Evolutionary conservation across 78 protist species (phyloP).

Genomic region (Emiliania huxleyi): DNA sequence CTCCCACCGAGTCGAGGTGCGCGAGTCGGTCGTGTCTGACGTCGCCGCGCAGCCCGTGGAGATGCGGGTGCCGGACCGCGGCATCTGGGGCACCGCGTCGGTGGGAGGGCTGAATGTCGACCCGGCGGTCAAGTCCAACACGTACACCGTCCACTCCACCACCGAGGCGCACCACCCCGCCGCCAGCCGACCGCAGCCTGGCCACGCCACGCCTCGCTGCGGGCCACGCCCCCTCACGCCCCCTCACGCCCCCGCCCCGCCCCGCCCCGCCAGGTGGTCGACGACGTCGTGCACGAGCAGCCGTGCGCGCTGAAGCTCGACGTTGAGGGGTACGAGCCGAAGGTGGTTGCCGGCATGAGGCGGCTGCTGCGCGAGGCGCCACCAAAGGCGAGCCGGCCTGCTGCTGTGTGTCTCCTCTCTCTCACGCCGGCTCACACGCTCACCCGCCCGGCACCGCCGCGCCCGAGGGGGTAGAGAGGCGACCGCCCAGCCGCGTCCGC

Average conservation of each 20-base stretch:
- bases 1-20: background rate
- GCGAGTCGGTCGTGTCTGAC: background rate
- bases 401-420: too few species aligned
- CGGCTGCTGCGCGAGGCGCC: background rate
- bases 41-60: background rate
- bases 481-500: too few species aligned
- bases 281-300: background rate
- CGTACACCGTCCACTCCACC: background rate
- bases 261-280: too few species aligned
- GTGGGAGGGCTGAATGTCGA: background rate
- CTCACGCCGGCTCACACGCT: too few species aligned
- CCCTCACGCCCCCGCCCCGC: too few species aligned
- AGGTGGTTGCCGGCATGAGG: background rate
- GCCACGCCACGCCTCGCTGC: too few species aligned
- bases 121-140: background rate
- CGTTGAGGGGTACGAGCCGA: constrained; percentile 34
- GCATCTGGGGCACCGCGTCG: constrained; percentile 24
- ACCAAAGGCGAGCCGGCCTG: background rate
- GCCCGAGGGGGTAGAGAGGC: too few species aligned
- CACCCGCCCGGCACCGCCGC: too few species aligned
- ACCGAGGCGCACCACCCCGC: background rate
- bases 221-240: too few species aligned
- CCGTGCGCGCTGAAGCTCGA: constrained; percentile 26
- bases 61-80: background rate
- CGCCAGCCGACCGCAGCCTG: too few species aligned